Evolutionary conservation across 2,329 filamentous ascomycete species (phyloP).

Genomic region (Sphaerulina musiva): DNA sequence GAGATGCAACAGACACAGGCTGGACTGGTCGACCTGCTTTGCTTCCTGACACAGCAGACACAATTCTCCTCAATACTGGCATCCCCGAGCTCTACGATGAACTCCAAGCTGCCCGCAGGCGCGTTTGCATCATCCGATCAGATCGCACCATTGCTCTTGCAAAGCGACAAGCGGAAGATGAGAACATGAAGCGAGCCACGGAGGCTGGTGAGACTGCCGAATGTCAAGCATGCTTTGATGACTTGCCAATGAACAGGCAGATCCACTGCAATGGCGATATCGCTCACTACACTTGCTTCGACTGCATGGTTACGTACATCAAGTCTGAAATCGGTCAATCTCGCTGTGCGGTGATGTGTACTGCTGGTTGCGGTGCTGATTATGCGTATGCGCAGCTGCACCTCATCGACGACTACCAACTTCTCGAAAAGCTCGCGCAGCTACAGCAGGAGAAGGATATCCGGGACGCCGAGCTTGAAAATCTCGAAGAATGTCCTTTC

Average conservation of each 20-base stretch:
- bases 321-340: conserved; percentile 62
- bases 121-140: conserved; percentile 18
- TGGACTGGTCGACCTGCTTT: conserved; percentile 19
- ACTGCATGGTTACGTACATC: conserved; percentile 60
- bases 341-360: conserved; percentile 63
- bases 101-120: conserved; percentile 32
- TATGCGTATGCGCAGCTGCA: conserved; percentile 54
- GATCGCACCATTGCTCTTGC: conserved; percentile 19
- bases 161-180: conserved; percentile 30
- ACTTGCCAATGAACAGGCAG: conserved; percentile 60
- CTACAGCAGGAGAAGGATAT: conserved; percentile 66
- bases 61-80: conserved; percentile 22
- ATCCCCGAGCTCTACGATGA: conserved; percentile 28
- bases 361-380: conserved; percentile 55
- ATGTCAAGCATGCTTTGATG: conserved; percentile 60
- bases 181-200: conserved; percentile 32
- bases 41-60: conserved; percentile 19
- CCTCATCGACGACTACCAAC: conserved; percentile 53
- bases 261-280: conserved; percentile 57
- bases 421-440: conserved; percentile 57
- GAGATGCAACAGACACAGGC: conserved; percentile 16
- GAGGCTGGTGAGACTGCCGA: conserved; percentile 52
- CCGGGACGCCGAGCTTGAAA: conserved; percentile 62
- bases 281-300: conserved; percentile 62
- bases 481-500: conserved; percentile 70